Conservation (phyloP, 2,329 filamentous ascomycete species). For the Arthroderma sp. region DNA sequence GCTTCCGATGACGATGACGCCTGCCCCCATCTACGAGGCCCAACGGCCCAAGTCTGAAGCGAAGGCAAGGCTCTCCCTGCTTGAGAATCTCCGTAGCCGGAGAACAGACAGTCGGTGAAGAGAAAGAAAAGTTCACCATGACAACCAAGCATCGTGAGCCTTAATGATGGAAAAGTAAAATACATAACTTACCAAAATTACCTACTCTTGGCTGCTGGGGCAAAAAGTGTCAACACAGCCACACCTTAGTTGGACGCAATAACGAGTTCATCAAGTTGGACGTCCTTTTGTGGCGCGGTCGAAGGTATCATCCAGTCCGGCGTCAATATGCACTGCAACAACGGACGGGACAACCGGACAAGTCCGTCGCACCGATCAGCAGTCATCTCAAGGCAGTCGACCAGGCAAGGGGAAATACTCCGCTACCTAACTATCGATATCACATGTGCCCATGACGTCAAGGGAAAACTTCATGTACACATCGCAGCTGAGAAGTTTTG, state of each 20-base stretch:
- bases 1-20: not conserved
- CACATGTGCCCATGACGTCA: conserved; percentile 2
- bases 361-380: conserved; percentile 3
- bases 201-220: not conserved
- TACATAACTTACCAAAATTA: not conserved
- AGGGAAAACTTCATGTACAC: not conserved
- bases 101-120: not conserved
- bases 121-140: not conserved
- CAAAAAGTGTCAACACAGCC: not conserved
- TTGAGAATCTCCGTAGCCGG: not conserved
- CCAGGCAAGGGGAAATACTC: not conserved
- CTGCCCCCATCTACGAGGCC: not conserved
- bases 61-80: not conserved
- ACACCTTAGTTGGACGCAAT: not conserved
- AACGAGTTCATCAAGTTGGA: not conserved
- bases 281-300: not conserved
- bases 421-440: not conserved
- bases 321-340: not conserved
- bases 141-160: no score
- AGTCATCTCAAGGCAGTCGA: not conserved
- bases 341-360: conserved; percentile 1
- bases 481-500: conserved; percentile 2
- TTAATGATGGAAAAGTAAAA: not conserved
- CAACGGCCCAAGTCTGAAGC: not conserved
- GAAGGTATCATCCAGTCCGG: not conserved